Base-by-base conservation (phyloP, 148 eudicot species). In the Amaranthus hypochondriacus region DNA sequence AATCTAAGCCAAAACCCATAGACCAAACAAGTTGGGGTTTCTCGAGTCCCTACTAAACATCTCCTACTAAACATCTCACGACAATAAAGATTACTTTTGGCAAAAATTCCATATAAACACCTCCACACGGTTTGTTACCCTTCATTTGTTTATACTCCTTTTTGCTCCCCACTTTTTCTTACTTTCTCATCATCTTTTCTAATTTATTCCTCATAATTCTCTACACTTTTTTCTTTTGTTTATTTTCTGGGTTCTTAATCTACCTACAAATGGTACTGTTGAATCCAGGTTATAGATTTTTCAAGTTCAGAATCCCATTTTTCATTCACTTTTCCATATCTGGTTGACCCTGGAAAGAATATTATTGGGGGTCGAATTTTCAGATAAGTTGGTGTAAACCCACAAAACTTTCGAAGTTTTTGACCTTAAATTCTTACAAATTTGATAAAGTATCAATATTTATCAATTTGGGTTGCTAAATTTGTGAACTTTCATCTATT, bases 211-310 rank as follows among this genome's bases (percentile, higher is more conserved):
- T 14, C 15, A 21, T 39, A 60, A 73, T 11, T 18, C 2, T 10
- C 46, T 6, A 13, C n/a, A 39, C 10, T 4, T 48, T 48, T 21
- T 4, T 15, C 5, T 57, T 5, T 4, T 28, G 52, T 58, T 8
- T 47, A 44, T 47, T 47, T 62, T 1, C 11, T 1, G 8, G 12
- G 5, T 9, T 64, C 49, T 46, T 54, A 46, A 15, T 5, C 42
- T 48, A 50, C 48, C 69, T 80, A 14, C 83, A 86, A 86, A 90
- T 87, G 90, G 79, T 21, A 65, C 73, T 79, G 15, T 82, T 75
- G 43, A 86, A 82, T 55, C 81, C 73, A 47, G 69, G 84, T 71
- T 90, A 89, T 80, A 79, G 90, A 75, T 93, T 85, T 72, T 93
- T 93, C 84, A 87, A 89, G 59, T 90, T 86, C 82, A 86, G 85